Evolutionary conservation across 2,329 filamentous ascomycete species (phyloP).

Genomic region (Sordariomycetes sp.): DNA sequence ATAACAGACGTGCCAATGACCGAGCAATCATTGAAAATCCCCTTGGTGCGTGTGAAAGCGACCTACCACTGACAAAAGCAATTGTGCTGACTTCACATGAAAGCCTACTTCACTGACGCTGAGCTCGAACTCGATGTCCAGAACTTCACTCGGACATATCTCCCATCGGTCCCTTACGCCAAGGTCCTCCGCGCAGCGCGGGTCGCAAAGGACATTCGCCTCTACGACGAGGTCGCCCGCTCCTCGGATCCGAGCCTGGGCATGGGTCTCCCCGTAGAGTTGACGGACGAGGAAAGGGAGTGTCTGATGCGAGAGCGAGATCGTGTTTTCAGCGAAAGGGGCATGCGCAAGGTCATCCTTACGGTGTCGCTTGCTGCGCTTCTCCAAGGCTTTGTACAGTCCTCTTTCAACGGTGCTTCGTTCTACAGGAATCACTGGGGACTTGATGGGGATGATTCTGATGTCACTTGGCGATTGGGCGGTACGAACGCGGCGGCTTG

Average conservation of each 20-base stretch:
- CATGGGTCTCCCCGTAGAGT: constrained; percentile 17
- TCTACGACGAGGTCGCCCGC: constrained; percentile 27
- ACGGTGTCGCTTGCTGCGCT: constrained; percentile 34
- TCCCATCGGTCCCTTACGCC: constrained; percentile 18
- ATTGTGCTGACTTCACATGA: not conserved
- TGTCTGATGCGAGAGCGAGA: constrained; percentile 28
- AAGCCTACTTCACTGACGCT: constrained; percentile 26
- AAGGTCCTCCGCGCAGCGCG: constrained; percentile 26
- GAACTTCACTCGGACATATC: constrained; percentile 16
- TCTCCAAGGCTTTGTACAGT: constrained; percentile 32
- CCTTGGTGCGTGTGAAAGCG: constrained; percentile 13
- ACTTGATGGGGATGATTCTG: constrained; percentile 5
- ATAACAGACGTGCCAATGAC: constrained; percentile 19
- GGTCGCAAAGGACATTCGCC: constrained; percentile 28
- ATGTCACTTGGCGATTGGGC: constrained; percentile 26
- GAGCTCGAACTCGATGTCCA: constrained; percentile 25
- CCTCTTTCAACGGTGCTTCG: constrained; percentile 31
- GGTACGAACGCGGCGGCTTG: constrained; percentile 29
- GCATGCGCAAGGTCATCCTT: constrained; percentile 28
- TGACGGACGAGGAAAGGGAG: constrained; percentile 23
- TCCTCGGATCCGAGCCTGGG: constrained; percentile 11
- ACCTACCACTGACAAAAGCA: too few relatives aligned
- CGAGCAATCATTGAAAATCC: constrained; percentile 27
- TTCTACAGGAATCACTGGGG: constrained; percentile 17
- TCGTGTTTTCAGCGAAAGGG: constrained; percentile 25